These are phyloP conservation scores for Chrysanthemum makinoi DNA, from an alignment of 129 eudicot genomes.

Conservation along the genomic window DNA sequence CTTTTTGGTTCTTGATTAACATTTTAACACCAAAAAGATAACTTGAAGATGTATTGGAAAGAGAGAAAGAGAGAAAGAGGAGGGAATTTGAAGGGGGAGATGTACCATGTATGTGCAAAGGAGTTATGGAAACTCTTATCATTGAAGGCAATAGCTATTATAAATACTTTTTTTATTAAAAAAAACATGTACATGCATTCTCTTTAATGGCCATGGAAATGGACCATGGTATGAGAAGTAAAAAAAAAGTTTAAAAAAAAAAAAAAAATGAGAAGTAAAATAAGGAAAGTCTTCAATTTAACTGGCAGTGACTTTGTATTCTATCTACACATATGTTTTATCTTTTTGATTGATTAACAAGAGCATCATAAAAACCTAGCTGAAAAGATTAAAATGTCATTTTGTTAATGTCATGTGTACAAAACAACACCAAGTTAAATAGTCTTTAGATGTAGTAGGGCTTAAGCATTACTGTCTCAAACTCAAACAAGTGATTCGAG, in stretches of 20 bases:
- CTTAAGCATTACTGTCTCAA: too few species aligned
- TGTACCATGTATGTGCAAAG: background rate
- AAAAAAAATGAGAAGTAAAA: background rate
- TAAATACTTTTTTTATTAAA: background rate
- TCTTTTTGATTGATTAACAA: too few species aligned
- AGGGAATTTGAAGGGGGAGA: background rate
- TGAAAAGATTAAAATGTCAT: too few species aligned
- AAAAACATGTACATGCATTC: constrained; percentile 2
- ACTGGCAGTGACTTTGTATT: background rate
- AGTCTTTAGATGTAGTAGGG: too few species aligned
- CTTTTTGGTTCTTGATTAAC: constrained; percentile 21
- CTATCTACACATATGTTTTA: too few species aligned
- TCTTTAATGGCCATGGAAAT: background rate
- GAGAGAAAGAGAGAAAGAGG: background rate
- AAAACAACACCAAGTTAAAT: too few species aligned
- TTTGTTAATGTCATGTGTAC: too few species aligned
- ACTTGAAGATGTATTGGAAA: background rate
- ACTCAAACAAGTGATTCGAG: too few species aligned
- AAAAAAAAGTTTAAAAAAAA: too few species aligned
- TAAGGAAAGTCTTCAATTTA: background rate
- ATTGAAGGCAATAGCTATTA: constrained; percentile 14
- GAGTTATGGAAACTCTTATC: constrained; percentile 10
- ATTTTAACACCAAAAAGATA: constrained; percentile 7
- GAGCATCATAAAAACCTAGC: too few species aligned
- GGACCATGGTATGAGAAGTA: background rate